phyloP scores from a whole-genome alignment of 805 yeast species.

The Lachancea thermotolerans region DNA sequence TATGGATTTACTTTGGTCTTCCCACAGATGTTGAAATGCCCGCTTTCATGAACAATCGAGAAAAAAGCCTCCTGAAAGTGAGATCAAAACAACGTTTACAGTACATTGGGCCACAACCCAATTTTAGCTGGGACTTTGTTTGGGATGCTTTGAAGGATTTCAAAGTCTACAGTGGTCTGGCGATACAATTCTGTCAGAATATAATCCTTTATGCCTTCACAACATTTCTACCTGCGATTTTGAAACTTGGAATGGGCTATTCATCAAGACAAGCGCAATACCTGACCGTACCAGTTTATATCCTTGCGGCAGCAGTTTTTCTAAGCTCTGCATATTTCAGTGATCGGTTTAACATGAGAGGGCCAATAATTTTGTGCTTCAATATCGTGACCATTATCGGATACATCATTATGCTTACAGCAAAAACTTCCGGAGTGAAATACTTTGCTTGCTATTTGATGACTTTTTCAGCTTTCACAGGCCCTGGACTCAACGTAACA shows the following conservation, averaged over 20 bases:
- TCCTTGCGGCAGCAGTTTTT: conserved; percentile 29
- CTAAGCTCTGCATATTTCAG: conserved; percentile 23
- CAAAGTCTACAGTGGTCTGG: conserved; percentile 31
- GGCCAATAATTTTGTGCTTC: conserved; percentile 28
- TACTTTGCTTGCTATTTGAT: conserved; percentile 31
- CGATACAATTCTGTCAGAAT: conserved; percentile 42
- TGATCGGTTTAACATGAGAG: conserved; percentile 28
- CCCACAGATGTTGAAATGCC: conserved; percentile 32
- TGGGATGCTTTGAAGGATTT: conserved; percentile 33
- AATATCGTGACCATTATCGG: conserved; percentile 30
- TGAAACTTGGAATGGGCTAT: conserved; percentile 24
- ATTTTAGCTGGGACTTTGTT: conserved; percentile 30
- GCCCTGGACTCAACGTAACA: conserved; percentile 30
- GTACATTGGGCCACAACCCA: conserved; percentile 22
- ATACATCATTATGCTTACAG: conserved; percentile 29
- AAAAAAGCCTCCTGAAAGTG: conserved; percentile 21
- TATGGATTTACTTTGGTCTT: conserved; percentile 24
- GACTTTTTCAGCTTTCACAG: conserved; percentile 33
- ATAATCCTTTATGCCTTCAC: conserved; percentile 37
- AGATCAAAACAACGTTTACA: conserved; percentile 24
- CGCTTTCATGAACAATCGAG: conserved; percentile 30
- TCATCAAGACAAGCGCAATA: conserved; percentile 32
- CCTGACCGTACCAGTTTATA: conserved; percentile 36
- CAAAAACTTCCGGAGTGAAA: conserved; percentile 27
- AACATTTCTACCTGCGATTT: conserved; percentile 37